A percentile compares a stretch with the other conserved stretches of the same genome.
phyloP scores from a whole-genome alignment of 768 basidiomycete species.

The Trametes cinnabarina region DNA sequence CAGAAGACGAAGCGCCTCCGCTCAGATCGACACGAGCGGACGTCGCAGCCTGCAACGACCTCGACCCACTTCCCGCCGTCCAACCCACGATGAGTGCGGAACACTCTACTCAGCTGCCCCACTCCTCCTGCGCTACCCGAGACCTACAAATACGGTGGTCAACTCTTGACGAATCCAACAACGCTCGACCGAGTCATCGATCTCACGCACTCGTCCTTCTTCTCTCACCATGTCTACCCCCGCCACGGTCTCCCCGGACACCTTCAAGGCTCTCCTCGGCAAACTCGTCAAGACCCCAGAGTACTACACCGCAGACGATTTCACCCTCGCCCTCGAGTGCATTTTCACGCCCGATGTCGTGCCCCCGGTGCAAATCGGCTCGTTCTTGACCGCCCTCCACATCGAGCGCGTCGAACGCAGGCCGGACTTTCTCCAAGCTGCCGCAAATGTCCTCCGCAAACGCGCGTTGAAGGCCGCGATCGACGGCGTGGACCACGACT shows the following conservation, averaged over 20 bases:
- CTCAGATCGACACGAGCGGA: neutral
- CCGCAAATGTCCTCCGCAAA: conserved; percentile 70
- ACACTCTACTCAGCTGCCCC: neutral
- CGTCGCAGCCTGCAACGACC: neutral
- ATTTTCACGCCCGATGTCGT: conserved; percentile 64
- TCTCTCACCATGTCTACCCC: conserved; percentile 24
- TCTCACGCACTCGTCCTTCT: neutral
- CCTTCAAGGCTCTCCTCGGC: conserved; percentile 76
- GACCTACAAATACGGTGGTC: neutral
- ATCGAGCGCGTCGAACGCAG: conserved; percentile 73
- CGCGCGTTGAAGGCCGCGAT: conserved; percentile 64
- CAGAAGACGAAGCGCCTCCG: neutral
- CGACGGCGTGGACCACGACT: conserved; percentile 60
- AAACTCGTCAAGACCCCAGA: conserved; percentile 81
- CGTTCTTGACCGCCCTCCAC: conserved; percentile 86
- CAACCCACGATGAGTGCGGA: neutral
- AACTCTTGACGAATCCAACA: no score
- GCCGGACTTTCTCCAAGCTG: conserved; percentile 75
- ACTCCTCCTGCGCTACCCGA: neutral
- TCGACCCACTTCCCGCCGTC: neutral
- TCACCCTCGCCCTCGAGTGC: conserved; percentile 70
- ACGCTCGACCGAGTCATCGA: neutral
- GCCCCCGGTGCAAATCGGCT: conserved; percentile 76
- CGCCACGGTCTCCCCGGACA: conserved; percentile 33
- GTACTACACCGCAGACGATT: conserved; percentile 75